Percentiles rank a stretch among this genome's conserved stretches.
Conservation (phyloP, 2,329 filamentous ascomycete species). For the Penicillium digitatum region DNA sequence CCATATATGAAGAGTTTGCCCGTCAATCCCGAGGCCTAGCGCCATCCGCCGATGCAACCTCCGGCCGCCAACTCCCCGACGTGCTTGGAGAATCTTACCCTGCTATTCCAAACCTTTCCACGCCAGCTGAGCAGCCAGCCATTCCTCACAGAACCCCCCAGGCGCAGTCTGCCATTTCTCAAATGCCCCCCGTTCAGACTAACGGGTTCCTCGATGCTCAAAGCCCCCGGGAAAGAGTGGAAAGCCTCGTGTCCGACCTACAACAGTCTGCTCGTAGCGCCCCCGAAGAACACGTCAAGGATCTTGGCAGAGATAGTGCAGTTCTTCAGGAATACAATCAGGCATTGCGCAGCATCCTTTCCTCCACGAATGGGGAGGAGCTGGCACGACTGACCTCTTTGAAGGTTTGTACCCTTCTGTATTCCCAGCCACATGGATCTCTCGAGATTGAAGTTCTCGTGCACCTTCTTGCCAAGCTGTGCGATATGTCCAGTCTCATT, state of each 20-base stretch:
- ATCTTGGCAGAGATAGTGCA: slow-evolving; percentile 52
- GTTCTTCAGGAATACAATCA: slow-evolving; percentile 59
- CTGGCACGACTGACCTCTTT: slow-evolving; percentile 55
- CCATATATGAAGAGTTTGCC: slow-evolving; percentile 95
- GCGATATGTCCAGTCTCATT: slow-evolving; percentile 56
- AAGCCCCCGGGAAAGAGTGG: slow-evolving; percentile 52
- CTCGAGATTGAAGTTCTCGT: slow-evolving; percentile 62
- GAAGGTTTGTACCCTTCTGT: slow-evolving; percentile 55
- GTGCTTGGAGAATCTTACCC: slow-evolving; percentile 60
- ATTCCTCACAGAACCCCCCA: slow-evolving; percentile 57
- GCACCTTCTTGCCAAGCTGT: slow-evolving; percentile 59
- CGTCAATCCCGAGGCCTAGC: slow-evolving; percentile 68
- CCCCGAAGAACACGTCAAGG: slow-evolving; percentile 55
- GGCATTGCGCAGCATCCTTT: slow-evolving; percentile 52
- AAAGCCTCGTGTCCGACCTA: slow-evolving; percentile 54
- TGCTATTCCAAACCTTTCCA: slow-evolving; percentile 58
- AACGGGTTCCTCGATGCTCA: slow-evolving; percentile 60
- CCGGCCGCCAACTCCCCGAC: slow-evolving; percentile 59
- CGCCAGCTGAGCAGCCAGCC: slow-evolving; percentile 59
- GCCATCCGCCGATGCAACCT: slow-evolving; percentile 54
- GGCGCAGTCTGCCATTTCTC: slow-evolving; percentile 40
- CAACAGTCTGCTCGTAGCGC: slow-evolving; percentile 55
- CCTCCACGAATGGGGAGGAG: slow-evolving; percentile 54
- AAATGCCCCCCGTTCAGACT: slow-evolving; percentile 32
- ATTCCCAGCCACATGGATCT: slow-evolving; percentile 51